A percentile compares a stretch with the other conserved stretches of the same genome.
phyloP scores from a whole-genome alignment of 768 basidiomycete species.

The Megacollybia marginata region DNA sequence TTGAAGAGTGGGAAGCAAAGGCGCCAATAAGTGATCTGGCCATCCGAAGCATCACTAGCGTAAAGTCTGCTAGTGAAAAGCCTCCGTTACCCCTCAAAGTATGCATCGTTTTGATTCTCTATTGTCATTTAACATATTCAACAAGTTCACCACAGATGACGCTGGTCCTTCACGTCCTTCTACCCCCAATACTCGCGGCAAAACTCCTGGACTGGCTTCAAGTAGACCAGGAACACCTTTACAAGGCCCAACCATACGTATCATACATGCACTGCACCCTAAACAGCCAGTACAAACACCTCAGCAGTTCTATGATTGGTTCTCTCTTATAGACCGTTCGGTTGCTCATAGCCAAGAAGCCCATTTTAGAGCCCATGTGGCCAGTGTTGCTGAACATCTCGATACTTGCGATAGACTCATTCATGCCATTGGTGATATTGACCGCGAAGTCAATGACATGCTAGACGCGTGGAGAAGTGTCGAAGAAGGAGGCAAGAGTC shows the following conservation, averaged over 20 bases:
- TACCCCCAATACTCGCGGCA: conserved; percentile 26
- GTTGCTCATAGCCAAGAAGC: conserved; percentile 93
- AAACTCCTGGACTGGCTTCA: conserved; percentile 5
- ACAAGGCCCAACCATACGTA: conserved; percentile 23
- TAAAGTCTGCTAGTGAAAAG: conserved; percentile 57
- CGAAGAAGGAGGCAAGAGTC: conserved; percentile 84
- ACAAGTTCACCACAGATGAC: conserved; percentile 24
- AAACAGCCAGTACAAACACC: conserved; percentile 78
- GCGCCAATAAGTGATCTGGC: conserved; percentile 71
- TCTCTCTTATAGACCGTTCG: conserved; percentile 79
- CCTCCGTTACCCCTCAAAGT: conserved; percentile 74
- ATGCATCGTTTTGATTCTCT: conserved; percentile 1
- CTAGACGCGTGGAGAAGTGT: conserved; percentile 79
- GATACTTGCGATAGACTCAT: conserved; percentile 70
- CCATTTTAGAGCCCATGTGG: conserved; percentile 82
- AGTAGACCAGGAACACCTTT: conserved; percentile 38
- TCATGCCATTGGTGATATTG: conserved; percentile 66
- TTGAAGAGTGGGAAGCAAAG: conserved; percentile 90
- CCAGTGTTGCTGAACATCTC: conserved; percentile 68
- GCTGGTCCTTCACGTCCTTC: conserved; percentile 21
- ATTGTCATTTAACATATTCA: background rate
- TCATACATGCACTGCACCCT: conserved; percentile 59
- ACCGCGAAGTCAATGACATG: conserved; percentile 73
- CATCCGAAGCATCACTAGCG: conserved; percentile 50
- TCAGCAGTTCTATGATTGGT: conserved; percentile 98